A percentile compares a stretch with the other conserved stretches of the same genome.
Conservation (phyloP, 495 filamentous ascomycete genomes). For the Penicillium atrosanguineum region DNA sequence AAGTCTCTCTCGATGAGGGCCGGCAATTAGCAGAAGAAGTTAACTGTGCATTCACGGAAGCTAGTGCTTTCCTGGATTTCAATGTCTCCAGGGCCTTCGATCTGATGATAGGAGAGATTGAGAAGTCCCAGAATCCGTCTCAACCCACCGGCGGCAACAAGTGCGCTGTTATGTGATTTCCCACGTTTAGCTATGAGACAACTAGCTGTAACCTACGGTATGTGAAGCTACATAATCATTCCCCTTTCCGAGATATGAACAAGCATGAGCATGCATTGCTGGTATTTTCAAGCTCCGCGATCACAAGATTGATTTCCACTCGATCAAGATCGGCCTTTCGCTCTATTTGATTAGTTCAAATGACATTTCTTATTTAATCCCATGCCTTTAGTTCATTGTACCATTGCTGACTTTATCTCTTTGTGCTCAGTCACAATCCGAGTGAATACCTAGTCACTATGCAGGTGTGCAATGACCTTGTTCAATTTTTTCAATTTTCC, state of each 20-base stretch:
- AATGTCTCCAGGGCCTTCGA: conserved; percentile 94
- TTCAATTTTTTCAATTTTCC: not conserved
- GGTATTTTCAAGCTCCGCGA: not conserved
- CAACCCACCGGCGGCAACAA: conserved; percentile 76
- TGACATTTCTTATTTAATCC: not conserved
- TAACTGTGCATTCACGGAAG: conserved; percentile 91
- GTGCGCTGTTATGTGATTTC: conserved; percentile 75
- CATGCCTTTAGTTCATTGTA: not conserved
- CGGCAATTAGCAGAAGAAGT: conserved; percentile 77
- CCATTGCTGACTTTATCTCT: not conserved
- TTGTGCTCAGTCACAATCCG: not conserved
- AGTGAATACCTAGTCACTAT: not conserved
- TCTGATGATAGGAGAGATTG: conserved; percentile 89
- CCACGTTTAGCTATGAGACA: not conserved
- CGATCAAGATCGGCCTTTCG: not conserved
- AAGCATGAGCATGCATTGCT: not conserved
- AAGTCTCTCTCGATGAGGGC: conserved; percentile 83
- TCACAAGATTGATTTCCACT: not conserved
- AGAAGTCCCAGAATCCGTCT: conserved; percentile 88
- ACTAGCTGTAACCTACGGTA: not conserved
- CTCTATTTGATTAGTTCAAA: not conserved
- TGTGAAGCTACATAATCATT: not conserved
- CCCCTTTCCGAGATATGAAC: not conserved
- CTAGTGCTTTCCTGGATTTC: conserved; percentile 87
- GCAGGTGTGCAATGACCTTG: not conserved